Conservation (phyloP, 2,329 filamentous ascomycete species). For the Ophiognomonia clavigignenti-juglandacearum region DNA sequence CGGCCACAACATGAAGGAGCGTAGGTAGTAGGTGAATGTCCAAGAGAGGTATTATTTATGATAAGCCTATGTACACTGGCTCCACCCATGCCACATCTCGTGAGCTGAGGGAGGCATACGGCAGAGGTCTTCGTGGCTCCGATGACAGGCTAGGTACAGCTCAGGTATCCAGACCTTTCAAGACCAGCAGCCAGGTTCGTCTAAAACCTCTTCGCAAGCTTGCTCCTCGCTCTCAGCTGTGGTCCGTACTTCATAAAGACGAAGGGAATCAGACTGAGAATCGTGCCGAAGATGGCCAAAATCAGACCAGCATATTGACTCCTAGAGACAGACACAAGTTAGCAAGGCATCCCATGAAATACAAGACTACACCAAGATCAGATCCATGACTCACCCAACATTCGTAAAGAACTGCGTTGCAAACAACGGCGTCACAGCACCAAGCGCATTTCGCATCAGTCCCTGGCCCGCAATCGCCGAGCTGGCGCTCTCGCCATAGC, state of each 20-base stretch:
- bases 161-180: not conserved
- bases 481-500: conserved; percentile 37
- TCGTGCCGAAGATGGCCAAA: conserved; percentile 39
- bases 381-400: conserved; percentile 30
- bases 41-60: too few relatives aligned
- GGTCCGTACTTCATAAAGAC: conserved; percentile 38
- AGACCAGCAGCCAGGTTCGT: not conserved
- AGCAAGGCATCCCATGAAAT: not conserved
- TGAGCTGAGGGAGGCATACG: too few relatives aligned
- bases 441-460: conserved; percentile 47
- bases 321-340: not conserved
- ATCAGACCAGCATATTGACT: conserved; percentile 46
- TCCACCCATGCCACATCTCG: too few relatives aligned
- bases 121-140: too few relatives aligned
- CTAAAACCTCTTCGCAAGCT: conserved; percentile 24
- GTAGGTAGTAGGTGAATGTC: too few relatives aligned
- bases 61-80: too few relatives aligned
- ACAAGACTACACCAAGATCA: not conserved
- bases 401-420: conserved; percentile 49
- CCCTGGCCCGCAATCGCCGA: conserved; percentile 43
- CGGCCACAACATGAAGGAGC: too few relatives aligned
- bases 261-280: conserved; percentile 30
- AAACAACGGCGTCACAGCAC: conserved; percentile 47
- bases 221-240: conserved; percentile 31
- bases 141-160: not conserved